phyloP scores from a whole-genome alignment of 441 rosid genomes.

The Erodium trifolium region DNA sequence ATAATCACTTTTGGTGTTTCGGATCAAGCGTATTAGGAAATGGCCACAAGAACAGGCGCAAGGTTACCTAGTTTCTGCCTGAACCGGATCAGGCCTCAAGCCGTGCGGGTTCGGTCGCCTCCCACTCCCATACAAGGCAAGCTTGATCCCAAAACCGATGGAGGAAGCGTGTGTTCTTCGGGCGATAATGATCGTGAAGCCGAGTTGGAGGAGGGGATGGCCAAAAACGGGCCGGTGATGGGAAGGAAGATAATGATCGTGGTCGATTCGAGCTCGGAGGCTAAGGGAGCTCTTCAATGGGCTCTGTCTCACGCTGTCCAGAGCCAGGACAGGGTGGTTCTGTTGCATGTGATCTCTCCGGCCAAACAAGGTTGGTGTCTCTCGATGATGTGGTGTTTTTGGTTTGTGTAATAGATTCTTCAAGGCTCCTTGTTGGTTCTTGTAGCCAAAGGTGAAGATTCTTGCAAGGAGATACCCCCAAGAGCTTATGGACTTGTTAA shows the following conservation, averaged over 20 bases:
- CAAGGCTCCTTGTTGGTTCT: not conserved
- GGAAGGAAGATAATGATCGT: conserved; percentile 77
- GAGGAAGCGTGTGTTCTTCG: conserved; percentile 26
- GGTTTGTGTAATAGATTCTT: too few relatives aligned
- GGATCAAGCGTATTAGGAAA: conserved; percentile 11
- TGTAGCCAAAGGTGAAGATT: conserved; percentile 39
- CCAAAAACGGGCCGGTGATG: conserved; percentile 16
- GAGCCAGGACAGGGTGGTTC: conserved; percentile 56
- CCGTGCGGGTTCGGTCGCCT: conserved; percentile 55
- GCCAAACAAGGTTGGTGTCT: conserved; percentile 40
- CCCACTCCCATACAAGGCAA: conserved; percentile 31
- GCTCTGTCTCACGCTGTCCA: conserved; percentile 78
- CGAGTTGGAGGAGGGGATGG: not conserved
- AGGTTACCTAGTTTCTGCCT: conserved; percentile 64
- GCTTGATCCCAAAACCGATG: conserved; percentile 30
- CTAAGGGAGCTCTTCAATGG: conserved; percentile 82
- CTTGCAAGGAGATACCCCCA: conserved; percentile 35
- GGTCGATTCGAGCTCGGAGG: conserved; percentile 63
- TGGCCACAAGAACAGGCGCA: conserved; percentile 39
- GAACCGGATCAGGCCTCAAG: conserved; percentile 68
- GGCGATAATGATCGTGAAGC: conserved; percentile 21
- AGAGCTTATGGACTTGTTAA: conserved; percentile 41
- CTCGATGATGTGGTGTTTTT: not conserved
- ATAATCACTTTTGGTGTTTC: not conserved
- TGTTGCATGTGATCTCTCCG: conserved; percentile 52